Base-by-base conservation (phyloP, 768 basidiomycete species). In the Daedaleopsis sinensis region DNA sequence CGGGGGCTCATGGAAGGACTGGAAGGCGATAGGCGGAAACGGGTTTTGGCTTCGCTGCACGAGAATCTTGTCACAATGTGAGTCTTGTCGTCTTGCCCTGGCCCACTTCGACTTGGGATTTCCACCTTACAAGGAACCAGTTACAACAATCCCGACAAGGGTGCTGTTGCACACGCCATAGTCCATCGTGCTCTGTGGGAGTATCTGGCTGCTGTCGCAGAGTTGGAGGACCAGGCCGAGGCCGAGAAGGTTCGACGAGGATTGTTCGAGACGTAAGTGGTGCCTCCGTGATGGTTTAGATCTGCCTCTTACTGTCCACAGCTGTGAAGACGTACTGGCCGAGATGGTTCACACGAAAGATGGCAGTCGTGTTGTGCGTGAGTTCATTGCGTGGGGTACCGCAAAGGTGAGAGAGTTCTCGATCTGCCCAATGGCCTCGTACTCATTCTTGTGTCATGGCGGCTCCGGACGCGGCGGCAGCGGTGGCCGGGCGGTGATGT, bases 341-440 rank as follows among this genome's bases (percentile, higher is more conserved):
- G 95, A 97, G 71, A 91, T 96, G 82, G 93, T 95, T 0, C 95
- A 98, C 69, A 98, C 95, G 18, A 93, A 86, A 70, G 92, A 96
- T 67, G 95, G 95, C 21, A 92, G 93, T 60, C 86, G 91, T 21
- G 87, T 84, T 27, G 94, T 91, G 4, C 86, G 95, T 46, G 89
- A 94, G 63, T 91, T 97, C 72, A 80, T 96, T 42, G 92, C 89
- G 0, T 81, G 83, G 47, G 93, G 93, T 5, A 85, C 82, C 13
- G 93, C 95, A 5, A 98, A 97, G 78, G 91, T 88, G 56, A 19
- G 71, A n/a, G n/a, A n/a, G n/a, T n/a, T n/a, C n/a, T n/a, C n/a
- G n/a, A n/a, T n/a, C n/a, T n/a, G n/a, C n/a, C n/a, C n/a, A n/a
- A n/a, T n/a, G n/a, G n/a, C n/a, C n/a, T n/a, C n/a, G n/a, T n/a